Evolutionary conservation across 108 stramenopile genomes (phyloP).

Genomic region (Mediolabrus comicus): DNA sequence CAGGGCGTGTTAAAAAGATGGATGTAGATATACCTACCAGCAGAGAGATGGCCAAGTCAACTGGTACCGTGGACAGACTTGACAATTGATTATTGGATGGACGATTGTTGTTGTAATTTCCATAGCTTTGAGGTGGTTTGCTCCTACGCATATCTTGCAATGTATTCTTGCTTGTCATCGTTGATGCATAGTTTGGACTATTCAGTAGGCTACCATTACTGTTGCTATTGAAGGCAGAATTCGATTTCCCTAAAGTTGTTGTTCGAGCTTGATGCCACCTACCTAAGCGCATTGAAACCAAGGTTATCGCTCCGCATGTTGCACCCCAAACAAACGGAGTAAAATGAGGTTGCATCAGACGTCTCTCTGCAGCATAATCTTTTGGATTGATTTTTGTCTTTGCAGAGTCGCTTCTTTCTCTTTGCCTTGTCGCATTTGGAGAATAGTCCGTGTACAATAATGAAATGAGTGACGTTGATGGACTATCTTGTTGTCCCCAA

Average conservation of each 20-base stretch:
- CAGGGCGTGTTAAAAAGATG: constrained; percentile 10
- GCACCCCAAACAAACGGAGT: constrained; percentile 37
- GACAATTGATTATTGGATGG: neutral
- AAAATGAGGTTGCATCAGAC: constrained; percentile 14
- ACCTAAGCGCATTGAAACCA: constrained; percentile 30
- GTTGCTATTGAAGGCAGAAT: neutral
- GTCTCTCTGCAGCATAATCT: constrained; percentile 25
- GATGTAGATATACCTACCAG: constrained; percentile 30
- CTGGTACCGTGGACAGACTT: constrained; percentile 7
- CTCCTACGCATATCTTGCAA: constrained; percentile 9
- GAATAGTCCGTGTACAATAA: neutral
- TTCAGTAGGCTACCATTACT: neutral
- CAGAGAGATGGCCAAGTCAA: constrained; percentile 31
- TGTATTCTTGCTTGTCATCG: neutral
- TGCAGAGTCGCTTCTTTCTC: neutral
- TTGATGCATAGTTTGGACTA: too few relatives aligned
- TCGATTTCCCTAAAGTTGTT: neutral
- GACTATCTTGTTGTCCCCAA: constrained; percentile 9
- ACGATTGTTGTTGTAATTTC: neutral
- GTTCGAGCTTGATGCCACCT: constrained; percentile 20
- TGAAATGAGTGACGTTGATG: too few relatives aligned
- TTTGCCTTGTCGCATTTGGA: neutral
- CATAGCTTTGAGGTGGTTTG: neutral
- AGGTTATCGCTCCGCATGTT: constrained; percentile 11
- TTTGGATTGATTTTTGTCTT: neutral